Percentiles rank a stretch among this genome's conserved stretches.
Conservation (phyloP, 1,284 basidiomycete genomes). For the Irpex sp. region DNA sequence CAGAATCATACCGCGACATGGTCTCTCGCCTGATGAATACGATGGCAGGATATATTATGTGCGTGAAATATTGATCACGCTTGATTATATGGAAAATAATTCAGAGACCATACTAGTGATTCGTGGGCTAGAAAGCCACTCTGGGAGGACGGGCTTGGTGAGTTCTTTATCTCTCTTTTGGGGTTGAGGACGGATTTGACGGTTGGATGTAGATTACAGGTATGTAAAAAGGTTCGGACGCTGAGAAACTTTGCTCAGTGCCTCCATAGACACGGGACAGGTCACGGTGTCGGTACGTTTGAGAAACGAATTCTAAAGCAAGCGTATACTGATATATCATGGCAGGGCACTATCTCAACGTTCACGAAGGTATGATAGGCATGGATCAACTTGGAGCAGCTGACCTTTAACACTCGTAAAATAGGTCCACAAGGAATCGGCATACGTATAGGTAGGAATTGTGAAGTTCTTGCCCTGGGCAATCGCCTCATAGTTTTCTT, state of each 20-base stretch:
- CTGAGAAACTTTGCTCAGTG: neutral
- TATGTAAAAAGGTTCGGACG: constrained; percentile 11
- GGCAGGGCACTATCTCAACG: constrained; percentile 79
- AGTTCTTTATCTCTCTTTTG: constrained; percentile 16
- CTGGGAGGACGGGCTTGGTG: constrained; percentile 90
- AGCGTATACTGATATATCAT: neutral
- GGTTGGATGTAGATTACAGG: constrained; percentile 29
- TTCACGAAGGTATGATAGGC: constrained; percentile 68
- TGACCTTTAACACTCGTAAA: neutral
- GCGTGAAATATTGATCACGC: constrained; percentile 15
- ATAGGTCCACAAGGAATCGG: constrained; percentile 84
- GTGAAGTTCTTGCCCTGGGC: neutral
- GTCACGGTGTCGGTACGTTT: constrained; percentile 79
- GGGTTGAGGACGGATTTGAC: neutral
- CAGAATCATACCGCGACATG: neutral
- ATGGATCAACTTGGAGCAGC: neutral
- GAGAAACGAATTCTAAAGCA: neutral
- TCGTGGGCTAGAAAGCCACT: constrained; percentile 80
- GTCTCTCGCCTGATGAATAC: neutral
- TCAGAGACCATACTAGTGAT: constrained; percentile 49
- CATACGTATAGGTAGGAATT: constrained; percentile 57
- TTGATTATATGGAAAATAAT: too few species aligned
- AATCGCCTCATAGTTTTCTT: neutral
- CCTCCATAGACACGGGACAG: constrained; percentile 71
- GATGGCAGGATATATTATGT: constrained; percentile 59